These are phyloP conservation scores for Alternaria viburni DNA, from an alignment of 2,329 filamentous ascomycete species.

Conservation along the genomic window DNA sequence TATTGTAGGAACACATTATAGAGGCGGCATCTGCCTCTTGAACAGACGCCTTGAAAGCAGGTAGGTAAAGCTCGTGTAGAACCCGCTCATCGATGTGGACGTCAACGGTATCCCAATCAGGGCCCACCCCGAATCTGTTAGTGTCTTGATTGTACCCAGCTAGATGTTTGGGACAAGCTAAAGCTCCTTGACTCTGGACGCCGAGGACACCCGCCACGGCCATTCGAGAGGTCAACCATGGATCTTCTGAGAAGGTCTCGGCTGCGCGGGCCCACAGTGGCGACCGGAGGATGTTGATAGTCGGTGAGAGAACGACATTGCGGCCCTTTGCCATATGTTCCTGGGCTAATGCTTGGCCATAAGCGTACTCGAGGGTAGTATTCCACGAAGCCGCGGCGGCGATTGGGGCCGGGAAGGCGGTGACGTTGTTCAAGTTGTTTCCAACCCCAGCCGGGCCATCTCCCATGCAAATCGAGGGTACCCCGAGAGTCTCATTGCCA, in stretches of 20 bases:
- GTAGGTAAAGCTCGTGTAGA: slow-evolving; percentile 57
- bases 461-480: slow-evolving; percentile 8
- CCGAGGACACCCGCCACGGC: slow-evolving; percentile 6
- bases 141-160: slow-evolving; percentile 52
- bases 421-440: slow-evolving; percentile 2
- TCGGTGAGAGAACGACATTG: slow-evolving; percentile 17
- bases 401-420: background rate
- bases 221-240: background rate
- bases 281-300: slow-evolving; percentile 32
- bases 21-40: slow-evolving; percentile 5
- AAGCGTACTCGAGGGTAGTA: background rate
- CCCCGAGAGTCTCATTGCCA: background rate
- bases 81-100: slow-evolving; percentile 65
- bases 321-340: slow-evolving; percentile 1
- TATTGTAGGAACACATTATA: slow-evolving; percentile 8
- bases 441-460: slow-evolving; percentile 5
- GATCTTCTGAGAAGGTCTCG: slow-evolving; percentile 13
- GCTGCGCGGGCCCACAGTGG: slow-evolving; percentile 12
- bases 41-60: slow-evolving; percentile 5
- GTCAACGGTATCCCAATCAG: slow-evolving; percentile 63
- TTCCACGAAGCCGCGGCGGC: background rate
- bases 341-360: background rate
- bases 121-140: slow-evolving; percentile 68
- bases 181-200: slow-evolving; percentile 55
- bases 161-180: slow-evolving; percentile 63